These are phyloP conservation scores for Noccaea caerulescens DNA, from an alignment of 345 rosid species.

Conservation along the genomic window DNA sequence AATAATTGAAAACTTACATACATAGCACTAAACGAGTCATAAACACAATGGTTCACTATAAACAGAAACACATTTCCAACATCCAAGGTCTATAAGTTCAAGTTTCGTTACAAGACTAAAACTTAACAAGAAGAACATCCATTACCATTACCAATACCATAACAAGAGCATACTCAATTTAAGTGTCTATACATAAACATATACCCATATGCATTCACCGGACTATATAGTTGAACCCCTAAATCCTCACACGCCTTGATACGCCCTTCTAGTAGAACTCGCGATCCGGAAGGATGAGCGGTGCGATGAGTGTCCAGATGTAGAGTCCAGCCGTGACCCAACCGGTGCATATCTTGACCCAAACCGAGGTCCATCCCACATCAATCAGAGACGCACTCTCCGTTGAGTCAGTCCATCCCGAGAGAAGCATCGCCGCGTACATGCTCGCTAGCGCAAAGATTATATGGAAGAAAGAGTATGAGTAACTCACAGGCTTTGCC, in stretches of 20 bases:
- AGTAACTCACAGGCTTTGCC: conserved; percentile 76
- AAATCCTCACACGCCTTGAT: no score
- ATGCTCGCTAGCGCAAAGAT: conserved; percentile 95
- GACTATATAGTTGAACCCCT: neutral
- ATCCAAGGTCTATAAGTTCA: neutral
- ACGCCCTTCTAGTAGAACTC: conserved; percentile 57
- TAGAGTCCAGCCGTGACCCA: conserved; percentile 85
- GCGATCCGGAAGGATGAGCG: conserved; percentile 64
- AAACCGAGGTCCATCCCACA: conserved; percentile 97
- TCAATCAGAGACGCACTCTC: conserved; percentile 79
- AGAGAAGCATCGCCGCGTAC: conserved; percentile 97
- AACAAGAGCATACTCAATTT: conserved; percentile 24
- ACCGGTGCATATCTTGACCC: conserved; percentile 91
- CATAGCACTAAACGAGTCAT: neutral
- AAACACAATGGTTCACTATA: neutral
- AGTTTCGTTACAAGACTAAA: conserved; percentile 23
- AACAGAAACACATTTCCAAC: neutral
- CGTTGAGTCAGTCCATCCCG: conserved; percentile 85
- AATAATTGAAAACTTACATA: no score
- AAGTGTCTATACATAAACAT: conserved; percentile 28
- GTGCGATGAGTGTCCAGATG: conserved; percentile 79
- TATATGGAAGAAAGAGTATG: conserved; percentile 88
- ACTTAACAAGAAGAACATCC: conserved; percentile 18
- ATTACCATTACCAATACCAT: neutral
- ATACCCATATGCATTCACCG: conserved; percentile 10